Base-by-base conservation (phyloP, 306 rosid genomes). In the Cicer bijugum region DNA sequence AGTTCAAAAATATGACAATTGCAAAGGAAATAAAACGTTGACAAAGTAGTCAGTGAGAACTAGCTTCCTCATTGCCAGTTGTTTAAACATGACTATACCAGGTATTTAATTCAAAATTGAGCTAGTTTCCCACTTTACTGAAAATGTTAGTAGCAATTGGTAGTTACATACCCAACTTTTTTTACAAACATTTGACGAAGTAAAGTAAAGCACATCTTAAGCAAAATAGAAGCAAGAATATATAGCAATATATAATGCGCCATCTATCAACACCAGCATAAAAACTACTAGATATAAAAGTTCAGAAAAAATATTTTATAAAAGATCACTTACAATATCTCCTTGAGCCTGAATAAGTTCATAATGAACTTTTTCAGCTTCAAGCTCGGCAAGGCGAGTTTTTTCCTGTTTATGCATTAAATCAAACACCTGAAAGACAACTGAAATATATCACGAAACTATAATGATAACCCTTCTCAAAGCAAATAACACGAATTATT, bases 401-500 rank as follows among this genome's bases (percentile, higher is more conserved):
- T 88, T 64, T 79, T 95, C 99, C 85, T 95, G 97, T 77, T 80
- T 78, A 17, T 88, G 88, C 97, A 95, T 90, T 58, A 95, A 51
- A 33, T 84, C 93, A 77, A 87, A 87, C 75, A 95, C 90, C 99
- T 95, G 80, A 28, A 57, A 59, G n/a, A 65, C 77, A 85, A 51
- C 48, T 48, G 80, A 79, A 33, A 42, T 15, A 58, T 23, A 47
- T 71, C 61, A 78, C 67, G 11, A 71, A 69, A 50, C 74, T 45
- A 23, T 37, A 52, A 12, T 6, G 8, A 33, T 3, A 59, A 39
- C 58, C 53, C 9, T 7, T 35, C 33, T 5, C 4, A 5, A 46
- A 4, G 14, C 38, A 67, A 43, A 55, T 8, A 77, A n/a, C 45
- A 38, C 6, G 4, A 9, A 50, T 12, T n/a, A 44, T 3, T 76